phyloP scores from a whole-genome alignment of 106 monocot species.

The Allium sativum region DNA sequence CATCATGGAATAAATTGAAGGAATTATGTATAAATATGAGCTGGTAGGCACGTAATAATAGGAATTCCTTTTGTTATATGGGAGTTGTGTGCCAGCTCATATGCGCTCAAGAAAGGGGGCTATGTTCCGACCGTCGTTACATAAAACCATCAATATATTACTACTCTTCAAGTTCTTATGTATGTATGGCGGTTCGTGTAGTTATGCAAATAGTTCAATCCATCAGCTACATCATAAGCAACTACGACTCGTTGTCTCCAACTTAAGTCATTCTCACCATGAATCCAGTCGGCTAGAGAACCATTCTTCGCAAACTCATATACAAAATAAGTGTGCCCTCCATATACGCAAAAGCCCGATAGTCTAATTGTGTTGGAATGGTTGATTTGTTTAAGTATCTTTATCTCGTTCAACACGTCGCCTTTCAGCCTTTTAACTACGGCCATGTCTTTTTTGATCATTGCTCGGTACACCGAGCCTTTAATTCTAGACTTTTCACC shows the following conservation, averaged over 20 bases:
- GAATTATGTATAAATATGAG: no score
- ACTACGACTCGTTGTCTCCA: slow-evolving; percentile 23
- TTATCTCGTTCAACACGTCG: slow-evolving; percentile 9
- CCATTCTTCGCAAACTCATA: slow-evolving; percentile 14
- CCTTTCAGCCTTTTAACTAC: slow-evolving; percentile 13
- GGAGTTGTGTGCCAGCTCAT: no score
- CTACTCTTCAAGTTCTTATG: slow-evolving; percentile 20
- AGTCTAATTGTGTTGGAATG: slow-evolving; percentile 18
- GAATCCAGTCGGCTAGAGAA: slow-evolving; percentile 14
- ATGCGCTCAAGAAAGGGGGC: no score
- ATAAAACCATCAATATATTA: slow-evolving; percentile 23
- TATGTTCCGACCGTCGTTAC: no score
- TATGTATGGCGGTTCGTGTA: slow-evolving; percentile 8
- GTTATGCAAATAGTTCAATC: slow-evolving; percentile 21
- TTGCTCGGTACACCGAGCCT: slow-evolving; percentile 13
- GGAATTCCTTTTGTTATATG: no score
- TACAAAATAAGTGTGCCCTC: slow-evolving; percentile 13
- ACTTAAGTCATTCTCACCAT: slow-evolving; percentile 14
- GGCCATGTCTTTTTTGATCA: slow-evolving; percentile 10
- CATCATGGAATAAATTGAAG: no score
- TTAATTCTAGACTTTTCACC: slow-evolving; percentile 4
- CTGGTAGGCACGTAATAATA: no score
- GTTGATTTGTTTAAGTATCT: slow-evolving; percentile 19
- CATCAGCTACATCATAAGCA: slow-evolving; percentile 23
- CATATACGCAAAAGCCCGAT: slow-evolving; percentile 10